These are phyloP conservation scores for Beauveria australis DNA, from an alignment of 2,329 filamentous ascomycete genomes.

Conservation along the genomic window DNA sequence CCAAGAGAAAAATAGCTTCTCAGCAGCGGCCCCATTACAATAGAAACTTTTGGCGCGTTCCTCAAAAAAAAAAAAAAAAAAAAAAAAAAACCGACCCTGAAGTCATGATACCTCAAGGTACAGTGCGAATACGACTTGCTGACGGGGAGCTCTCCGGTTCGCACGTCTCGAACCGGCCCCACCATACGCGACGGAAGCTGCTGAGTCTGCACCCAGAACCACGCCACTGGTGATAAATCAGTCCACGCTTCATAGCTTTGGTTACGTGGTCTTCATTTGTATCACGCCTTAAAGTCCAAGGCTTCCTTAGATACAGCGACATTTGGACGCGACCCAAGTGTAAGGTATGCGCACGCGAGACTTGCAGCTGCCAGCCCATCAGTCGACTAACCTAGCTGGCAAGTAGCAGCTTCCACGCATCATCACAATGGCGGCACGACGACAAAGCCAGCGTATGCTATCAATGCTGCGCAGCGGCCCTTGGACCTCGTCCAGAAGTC, in stretches of 20 bases:
- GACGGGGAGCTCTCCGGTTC: neutral
- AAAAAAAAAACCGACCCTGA: neutral
- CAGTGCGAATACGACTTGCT: neutral
- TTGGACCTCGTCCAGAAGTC: slow-evolving; percentile 16
- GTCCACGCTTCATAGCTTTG: slow-evolving; percentile 2
- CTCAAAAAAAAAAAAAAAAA: neutral
- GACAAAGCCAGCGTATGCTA: slow-evolving; percentile 22
- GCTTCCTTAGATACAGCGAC: neutral
- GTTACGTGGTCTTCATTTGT: neutral
- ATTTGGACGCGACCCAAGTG: neutral
- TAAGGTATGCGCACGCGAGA: neutral
- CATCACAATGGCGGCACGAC: slow-evolving; percentile 23
- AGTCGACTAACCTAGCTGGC: neutral
- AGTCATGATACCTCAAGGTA: neutral
- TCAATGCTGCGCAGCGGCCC: slow-evolving; percentile 21
- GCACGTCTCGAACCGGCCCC: neutral
- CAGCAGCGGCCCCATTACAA: neutral
- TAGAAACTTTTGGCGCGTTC: neutral
- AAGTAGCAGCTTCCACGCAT: neutral
- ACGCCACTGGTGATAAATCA: slow-evolving; percentile 9
- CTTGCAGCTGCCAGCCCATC: neutral
- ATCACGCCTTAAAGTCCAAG: neutral
- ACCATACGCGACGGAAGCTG: slow-evolving; percentile 4
- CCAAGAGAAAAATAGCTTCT: neutral
- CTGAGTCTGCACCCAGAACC: slow-evolving; percentile 1